Conservation (phyloP, 2,329 filamentous ascomycete genomes). For the Diaporthe velutina region DNA sequence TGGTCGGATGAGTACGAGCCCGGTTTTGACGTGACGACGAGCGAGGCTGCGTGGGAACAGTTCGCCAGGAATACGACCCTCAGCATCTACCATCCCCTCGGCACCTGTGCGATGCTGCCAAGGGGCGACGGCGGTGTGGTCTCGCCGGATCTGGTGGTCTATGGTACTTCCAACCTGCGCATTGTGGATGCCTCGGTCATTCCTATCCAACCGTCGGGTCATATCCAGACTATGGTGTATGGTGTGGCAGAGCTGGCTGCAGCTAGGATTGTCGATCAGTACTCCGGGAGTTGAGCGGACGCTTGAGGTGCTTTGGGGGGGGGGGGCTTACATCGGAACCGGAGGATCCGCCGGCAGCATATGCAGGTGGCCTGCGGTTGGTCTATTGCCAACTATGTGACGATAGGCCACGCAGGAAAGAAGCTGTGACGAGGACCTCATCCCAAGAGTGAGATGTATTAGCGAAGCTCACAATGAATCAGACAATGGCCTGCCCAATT, state of each 20-base stretch:
- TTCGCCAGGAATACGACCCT: slow-evolving; percentile 18
- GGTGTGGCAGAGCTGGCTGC: slow-evolving; percentile 31
- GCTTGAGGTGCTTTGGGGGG: slow-evolving; percentile 5
- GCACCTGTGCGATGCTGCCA: slow-evolving; percentile 36
- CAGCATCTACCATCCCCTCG: slow-evolving; percentile 24
- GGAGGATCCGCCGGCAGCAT: background rate
- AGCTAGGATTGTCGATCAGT: slow-evolving; percentile 20
- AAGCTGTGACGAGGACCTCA: background rate
- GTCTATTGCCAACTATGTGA: background rate
- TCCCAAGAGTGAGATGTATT: background rate
- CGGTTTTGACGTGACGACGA: background rate
- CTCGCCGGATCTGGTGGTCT: slow-evolving; percentile 32
- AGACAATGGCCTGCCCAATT: background rate
- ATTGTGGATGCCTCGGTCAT: slow-evolving; percentile 33
- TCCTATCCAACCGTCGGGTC: slow-evolving; percentile 20
- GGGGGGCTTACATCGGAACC: background rate
- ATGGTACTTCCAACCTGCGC: slow-evolving; percentile 34
- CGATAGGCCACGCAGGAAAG: too few relatives aligned
- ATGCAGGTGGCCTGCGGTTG: background rate
- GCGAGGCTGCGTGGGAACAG: slow-evolving; percentile 10
- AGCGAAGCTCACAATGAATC: background rate
- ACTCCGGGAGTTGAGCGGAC: background rate
- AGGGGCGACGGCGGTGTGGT: slow-evolving; percentile 33
- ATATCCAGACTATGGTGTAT: slow-evolving; percentile 22
- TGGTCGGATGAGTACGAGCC: slow-evolving; percentile 28